Conservation (phyloP, 1,139 yeast genomes). For the Trichomonascaceae sp. region DNA sequence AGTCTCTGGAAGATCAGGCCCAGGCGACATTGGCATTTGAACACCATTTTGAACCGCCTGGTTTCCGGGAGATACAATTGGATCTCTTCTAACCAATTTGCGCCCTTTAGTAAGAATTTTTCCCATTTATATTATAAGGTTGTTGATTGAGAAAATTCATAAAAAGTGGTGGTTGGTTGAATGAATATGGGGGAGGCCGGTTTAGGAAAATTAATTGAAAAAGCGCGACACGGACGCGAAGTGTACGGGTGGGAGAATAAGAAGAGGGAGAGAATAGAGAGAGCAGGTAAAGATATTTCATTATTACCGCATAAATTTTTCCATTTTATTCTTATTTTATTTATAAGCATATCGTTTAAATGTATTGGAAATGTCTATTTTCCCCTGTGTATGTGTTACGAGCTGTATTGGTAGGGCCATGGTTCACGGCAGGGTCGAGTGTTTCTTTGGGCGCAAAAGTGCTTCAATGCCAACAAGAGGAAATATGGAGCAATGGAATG, state of each 20-base stretch:
- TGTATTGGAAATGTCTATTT: too few species aligned
- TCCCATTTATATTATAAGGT: not conserved
- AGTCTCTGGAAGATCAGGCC: conserved; percentile 3
- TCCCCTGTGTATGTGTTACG: too few species aligned
- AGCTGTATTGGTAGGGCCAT: too few species aligned
- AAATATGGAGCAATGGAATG: too few species aligned
- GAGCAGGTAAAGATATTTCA: not conserved
- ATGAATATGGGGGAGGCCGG: not conserved
- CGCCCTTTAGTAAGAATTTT: conserved; percentile 7
- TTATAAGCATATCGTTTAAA: too few species aligned
- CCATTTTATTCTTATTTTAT: too few species aligned
- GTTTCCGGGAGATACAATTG: not conserved
- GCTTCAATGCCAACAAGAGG: too few species aligned
- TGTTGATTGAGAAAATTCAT: not conserved
- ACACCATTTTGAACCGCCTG: not conserved
- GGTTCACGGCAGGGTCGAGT: too few species aligned
- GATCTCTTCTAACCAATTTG: conserved; percentile 5
- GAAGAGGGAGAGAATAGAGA: not conserved
- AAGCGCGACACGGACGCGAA: not conserved
- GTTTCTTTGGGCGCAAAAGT: too few species aligned
- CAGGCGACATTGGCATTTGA: conserved; percentile 3
- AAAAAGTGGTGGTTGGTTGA: not conserved
- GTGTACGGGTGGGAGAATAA: not conserved
- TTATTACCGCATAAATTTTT: not conserved
- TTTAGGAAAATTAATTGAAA: not conserved